Evolutionary conservation across 2,329 filamentous ascomycete genomes (phyloP), one percentile per base, ranked within the genome.

Genomic region (Cladophialophora carrionii): DNA sequence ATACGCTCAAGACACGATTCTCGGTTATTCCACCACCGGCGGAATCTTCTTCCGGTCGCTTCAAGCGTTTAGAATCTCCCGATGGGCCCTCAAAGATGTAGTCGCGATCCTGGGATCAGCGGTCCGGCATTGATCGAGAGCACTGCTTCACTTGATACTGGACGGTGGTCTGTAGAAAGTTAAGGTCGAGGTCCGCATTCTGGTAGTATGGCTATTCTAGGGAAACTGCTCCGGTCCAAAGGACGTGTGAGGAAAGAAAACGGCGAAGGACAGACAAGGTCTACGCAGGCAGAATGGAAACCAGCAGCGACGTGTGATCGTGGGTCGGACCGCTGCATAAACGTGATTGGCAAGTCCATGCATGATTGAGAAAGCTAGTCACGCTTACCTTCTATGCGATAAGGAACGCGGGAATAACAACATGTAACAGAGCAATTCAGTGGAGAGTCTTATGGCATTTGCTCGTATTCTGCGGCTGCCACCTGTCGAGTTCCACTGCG

Each of bases 161-260:
- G 62, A n/a, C 32, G 59, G 60, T 10, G 66, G 57, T 46, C 57
- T 60, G 48, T 64, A 68, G 24, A 68, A 63, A 12, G 66, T 68
- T 57, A 62, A 20, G 32, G 4, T 57, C 41, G 29, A 24, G 24
- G 32, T 31, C 61, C n/a, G 56, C 61, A 64, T 67, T 31, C 12
- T 57, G 37, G 14, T 22, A 14, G 46, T 34, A 32, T 49, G 48
- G 41, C 37, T 29, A 54, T 46, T 20, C 24, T 22, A 32, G 52
- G n/a, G 37, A 17, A 43, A n/a, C 37, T n/a, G 17, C 5, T 14
- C n/a, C 14, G 37, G n/a, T 20, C 14, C 14, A n/a, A n/a, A 7
- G 52, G 10, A 34, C 4, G n/a, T 29, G n/a, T 34, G 14, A 34
- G 12, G 48, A 52, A 24, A 29, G 22, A 34, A 8, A 31, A n/a